Evolutionary conservation across 163 green algal species (phyloP).

Genomic region (Picocystis sp.): DNA sequence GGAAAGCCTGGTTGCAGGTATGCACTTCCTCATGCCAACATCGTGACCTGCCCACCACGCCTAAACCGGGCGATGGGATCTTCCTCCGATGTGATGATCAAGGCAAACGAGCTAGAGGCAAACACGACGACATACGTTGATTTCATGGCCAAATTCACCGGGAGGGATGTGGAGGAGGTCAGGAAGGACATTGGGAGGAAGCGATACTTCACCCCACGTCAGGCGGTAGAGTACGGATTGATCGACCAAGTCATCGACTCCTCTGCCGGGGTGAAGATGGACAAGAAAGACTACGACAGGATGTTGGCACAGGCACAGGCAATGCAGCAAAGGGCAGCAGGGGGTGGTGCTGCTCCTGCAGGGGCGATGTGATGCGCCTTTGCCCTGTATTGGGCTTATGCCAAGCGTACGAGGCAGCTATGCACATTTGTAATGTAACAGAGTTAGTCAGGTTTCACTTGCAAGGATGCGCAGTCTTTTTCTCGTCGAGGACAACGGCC

Average conservation of each 20-base stretch:
- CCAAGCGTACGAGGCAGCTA: too few relatives aligned
- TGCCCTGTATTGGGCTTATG: too few relatives aligned
- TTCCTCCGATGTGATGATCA: constrained; percentile 46
- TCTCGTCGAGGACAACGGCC: too few relatives aligned
- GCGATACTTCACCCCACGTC: constrained; percentile 52
- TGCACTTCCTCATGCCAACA: constrained; percentile 48
- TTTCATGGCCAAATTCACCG: constrained; percentile 45
- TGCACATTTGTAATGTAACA: too few relatives aligned
- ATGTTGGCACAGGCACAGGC: constrained; percentile 21
- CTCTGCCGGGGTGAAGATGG: constrained; percentile 25
- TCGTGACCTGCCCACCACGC: constrained; percentile 44
- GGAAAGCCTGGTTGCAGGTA: constrained; percentile 56
- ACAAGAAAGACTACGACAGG: constrained; percentile 43
- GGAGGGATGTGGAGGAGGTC: constrained; percentile 16
- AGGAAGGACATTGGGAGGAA: constrained; percentile 16
- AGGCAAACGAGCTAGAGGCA: constrained; percentile 52
- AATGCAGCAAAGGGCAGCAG: constrained; percentile 4
- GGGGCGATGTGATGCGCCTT: too few relatives aligned
- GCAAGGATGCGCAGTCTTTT: too few relatives aligned
- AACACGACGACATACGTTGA: constrained; percentile 49
- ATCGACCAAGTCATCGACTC: constrained; percentile 47
- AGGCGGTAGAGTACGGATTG: constrained; percentile 61
- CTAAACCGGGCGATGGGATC: constrained; percentile 52
- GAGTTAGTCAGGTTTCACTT: too few relatives aligned
- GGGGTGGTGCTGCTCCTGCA: too few relatives aligned